A percentile compares a stretch with the other conserved stretches of the same genome.
These are phyloP conservation scores for Dryas alaskensis DNA, from an alignment of 306 rosid species.

Conservation along the genomic window DNA sequence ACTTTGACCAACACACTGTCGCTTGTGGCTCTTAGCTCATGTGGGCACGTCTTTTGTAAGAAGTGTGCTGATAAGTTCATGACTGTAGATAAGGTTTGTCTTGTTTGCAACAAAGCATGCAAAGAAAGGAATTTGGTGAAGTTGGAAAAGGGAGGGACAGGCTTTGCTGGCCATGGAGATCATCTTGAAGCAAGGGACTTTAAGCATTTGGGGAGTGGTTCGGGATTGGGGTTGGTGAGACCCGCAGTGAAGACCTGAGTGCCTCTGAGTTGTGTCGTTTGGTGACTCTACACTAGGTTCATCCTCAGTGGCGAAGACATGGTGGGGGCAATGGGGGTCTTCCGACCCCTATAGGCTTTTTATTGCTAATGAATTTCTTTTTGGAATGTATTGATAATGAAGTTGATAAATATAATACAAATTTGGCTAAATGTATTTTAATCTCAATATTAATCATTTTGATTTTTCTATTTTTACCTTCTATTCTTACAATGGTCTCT, in stretches of 20 bases:
- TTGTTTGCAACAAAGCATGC: constrained; percentile 81
- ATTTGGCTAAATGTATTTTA: no score
- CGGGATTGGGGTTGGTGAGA: constrained; percentile 90
- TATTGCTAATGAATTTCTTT: no score
- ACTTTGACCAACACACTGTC: constrained; percentile 78
- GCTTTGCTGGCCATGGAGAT: constrained; percentile 83
- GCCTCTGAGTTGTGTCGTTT: background rate
- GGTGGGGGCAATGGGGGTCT: no score
- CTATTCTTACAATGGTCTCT: no score
- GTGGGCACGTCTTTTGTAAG: constrained; percentile 93
- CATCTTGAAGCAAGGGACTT: constrained; percentile 87
- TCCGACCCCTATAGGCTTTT: no score
- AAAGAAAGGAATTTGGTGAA: constrained; percentile 78
- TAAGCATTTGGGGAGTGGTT: constrained; percentile 96
- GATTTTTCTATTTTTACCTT: no score
- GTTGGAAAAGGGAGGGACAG: constrained; percentile 86
- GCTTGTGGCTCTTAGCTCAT: constrained; percentile 83
- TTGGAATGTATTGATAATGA: no score
- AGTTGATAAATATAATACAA: no score
- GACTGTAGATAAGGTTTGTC: constrained; percentile 88
- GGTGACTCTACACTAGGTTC: background rate
- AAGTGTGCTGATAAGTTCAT: constrained; percentile 89
- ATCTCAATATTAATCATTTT: no score
- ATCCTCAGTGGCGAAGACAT: background rate
- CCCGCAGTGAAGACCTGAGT: constrained; percentile 78